Evolutionary conservation across 2,329 filamentous ascomycete species (phyloP).

Genomic region (Trichoderma koningiopsis): DNA sequence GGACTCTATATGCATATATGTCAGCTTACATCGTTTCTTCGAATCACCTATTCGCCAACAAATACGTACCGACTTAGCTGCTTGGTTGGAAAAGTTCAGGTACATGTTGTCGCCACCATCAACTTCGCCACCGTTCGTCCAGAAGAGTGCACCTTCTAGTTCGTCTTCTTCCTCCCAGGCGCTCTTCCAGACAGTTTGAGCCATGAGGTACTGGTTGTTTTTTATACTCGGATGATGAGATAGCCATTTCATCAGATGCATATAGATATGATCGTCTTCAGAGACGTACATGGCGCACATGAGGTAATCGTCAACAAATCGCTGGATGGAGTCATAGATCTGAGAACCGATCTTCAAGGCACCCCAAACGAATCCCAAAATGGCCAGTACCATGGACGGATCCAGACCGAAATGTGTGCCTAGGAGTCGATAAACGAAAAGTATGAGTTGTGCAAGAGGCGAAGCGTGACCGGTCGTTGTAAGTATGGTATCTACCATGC

Average conservation of each 20-base stretch:
- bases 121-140: slow-evolving; percentile 44
- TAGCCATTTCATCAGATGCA: slow-evolving; percentile 61
- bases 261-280: slow-evolving; percentile 60
- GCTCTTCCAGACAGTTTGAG: slow-evolving; percentile 56
- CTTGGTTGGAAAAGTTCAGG: slow-evolving; percentile 62
- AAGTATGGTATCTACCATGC: slow-evolving; percentile 49
- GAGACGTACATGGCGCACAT: slow-evolving; percentile 56
- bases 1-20: slow-evolving; percentile 42
- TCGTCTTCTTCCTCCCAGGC: slow-evolving; percentile 60
- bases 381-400: slow-evolving; percentile 49
- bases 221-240: slow-evolving; percentile 54
- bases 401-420: slow-evolving; percentile 52
- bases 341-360: slow-evolving; percentile 42
- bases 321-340: slow-evolving; percentile 39
- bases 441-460: slow-evolving; percentile 45
- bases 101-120: slow-evolving; percentile 43
- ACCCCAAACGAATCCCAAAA: slow-evolving; percentile 52
- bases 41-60: background rate
- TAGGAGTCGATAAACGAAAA: slow-evolving; percentile 50
- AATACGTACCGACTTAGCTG: slow-evolving; percentile 50
- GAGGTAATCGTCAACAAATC: slow-evolving; percentile 48
- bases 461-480: slow-evolving; percentile 48
- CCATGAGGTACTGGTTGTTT: slow-evolving; percentile 55
- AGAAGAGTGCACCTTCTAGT: slow-evolving; percentile 42
- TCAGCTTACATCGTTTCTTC: background rate